Percentiles rank a stretch among this genome's conserved stretches.
Evolutionary conservation across 306 rosid species (phyloP).

Genomic region (Dryas octopetala): DNA sequence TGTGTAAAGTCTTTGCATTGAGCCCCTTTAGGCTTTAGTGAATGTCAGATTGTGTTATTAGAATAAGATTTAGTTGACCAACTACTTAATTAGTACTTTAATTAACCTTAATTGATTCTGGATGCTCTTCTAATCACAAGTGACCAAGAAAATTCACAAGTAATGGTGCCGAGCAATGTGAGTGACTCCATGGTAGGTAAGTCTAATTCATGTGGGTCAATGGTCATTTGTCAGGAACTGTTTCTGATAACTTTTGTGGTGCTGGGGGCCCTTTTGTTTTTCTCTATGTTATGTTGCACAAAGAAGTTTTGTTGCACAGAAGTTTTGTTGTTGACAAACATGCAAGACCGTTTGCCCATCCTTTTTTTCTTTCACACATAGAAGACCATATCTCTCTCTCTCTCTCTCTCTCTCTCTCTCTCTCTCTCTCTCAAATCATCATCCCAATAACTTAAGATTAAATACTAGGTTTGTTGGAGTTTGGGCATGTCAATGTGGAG

Average conservation of each 20-base stretch:
- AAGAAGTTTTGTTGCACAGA: too few species aligned
- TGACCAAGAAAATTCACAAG: conserved; percentile 30
- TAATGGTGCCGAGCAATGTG: background rate
- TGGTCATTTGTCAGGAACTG: conserved; percentile 15
- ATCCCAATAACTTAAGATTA: too few species aligned
- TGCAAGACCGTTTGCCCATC: conserved; percentile 6
- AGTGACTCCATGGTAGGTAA: background rate
- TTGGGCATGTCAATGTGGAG: background rate
- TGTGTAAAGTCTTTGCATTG: conserved; percentile 17
- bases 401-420: background rate
- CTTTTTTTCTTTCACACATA: background rate
- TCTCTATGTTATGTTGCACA: conserved; percentile 25
- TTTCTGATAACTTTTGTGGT: background rate
- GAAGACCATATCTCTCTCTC: background rate
- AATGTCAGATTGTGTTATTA: conserved; percentile 28
- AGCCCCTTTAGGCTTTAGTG: conserved; percentile 22
- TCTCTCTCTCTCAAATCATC: too few species aligned
- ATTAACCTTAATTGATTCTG: background rate
- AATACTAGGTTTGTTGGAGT: background rate
- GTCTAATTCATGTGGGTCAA: background rate
- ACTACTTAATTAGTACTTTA: conserved; percentile 17
- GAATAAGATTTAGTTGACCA: conserved; percentile 39
- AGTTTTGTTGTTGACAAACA: conserved; percentile 28
- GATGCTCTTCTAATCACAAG: conserved; percentile 40
- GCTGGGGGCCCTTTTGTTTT: conserved; percentile 27